Conservation (phyloP, 768 basidiomycete species). For the Hypsizygus marmoreus region DNA sequence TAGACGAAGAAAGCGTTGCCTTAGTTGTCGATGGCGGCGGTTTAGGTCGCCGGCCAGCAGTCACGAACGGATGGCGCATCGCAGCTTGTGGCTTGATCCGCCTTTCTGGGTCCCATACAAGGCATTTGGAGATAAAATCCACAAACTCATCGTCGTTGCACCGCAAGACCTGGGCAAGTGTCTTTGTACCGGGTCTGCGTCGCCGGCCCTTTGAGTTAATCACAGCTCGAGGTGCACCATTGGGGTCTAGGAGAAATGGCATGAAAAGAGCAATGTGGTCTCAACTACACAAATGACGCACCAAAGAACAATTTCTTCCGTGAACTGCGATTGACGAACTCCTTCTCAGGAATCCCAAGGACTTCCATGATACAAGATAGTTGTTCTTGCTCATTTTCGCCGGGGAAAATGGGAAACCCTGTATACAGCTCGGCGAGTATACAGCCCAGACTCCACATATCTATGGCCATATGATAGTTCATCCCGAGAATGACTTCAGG, state of each 20-base stretch:
- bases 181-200: conserved; percentile 88
- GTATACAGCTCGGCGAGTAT: conserved; percentile 97
- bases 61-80: conserved; percentile 87
- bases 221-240: conserved; percentile 89
- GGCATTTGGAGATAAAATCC: conserved; percentile 95
- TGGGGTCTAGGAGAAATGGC: conserved; percentile 71
- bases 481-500: conserved; percentile 98
- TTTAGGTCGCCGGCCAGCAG: conserved; percentile 62
- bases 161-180: conserved; percentile 84
- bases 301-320: conserved; percentile 97
- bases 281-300: conserved; percentile 29
- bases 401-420: conserved; percentile 98
- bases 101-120: conserved; percentile 98
- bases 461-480: conserved; percentile 99
- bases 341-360: conserved; percentile 92
- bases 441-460: conserved; percentile 99
- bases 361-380: conserved; percentile 99
- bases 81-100: conserved; percentile 93
- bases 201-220: conserved; percentile 96
- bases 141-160: conserved; percentile 95
- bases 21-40: conserved; percentile 49
- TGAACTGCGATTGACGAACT: conserved; percentile 91
- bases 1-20: conserved; percentile 59
- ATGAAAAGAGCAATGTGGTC: conserved; percentile 3
- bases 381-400: conserved; percentile 98